A percentile compares a stretch with the other conserved stretches of the same genome.
Conservation (phyloP, 768 basidiomycete species). For the Sistotremastrum suecicum region DNA sequence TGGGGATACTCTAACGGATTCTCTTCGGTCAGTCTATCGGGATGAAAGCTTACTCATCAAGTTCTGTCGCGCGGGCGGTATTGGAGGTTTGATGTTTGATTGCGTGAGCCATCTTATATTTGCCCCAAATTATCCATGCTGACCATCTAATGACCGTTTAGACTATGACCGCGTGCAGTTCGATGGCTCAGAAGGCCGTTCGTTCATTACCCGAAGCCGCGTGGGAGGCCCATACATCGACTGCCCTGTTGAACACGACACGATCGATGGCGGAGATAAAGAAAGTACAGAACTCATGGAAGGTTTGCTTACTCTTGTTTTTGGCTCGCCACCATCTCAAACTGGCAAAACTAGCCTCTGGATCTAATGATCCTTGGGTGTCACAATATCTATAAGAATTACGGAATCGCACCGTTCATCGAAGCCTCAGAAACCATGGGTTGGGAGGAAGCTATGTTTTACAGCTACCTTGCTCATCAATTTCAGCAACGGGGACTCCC, state of each 20-base stretch:
- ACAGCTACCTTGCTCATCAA: neutral
- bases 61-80: slow-evolving; percentile 15
- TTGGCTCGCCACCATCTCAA: too few relatives aligned
- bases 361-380: slow-evolving; percentile 10
- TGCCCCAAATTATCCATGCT: neutral
- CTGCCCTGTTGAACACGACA: slow-evolving; percentile 12
- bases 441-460: slow-evolving; percentile 12
- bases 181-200: slow-evolving; percentile 8
- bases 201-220: slow-evolving; percentile 11
- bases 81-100: slow-evolving; percentile 14
- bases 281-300: slow-evolving; percentile 4
- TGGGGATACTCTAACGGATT: slow-evolving; percentile 15
- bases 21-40: slow-evolving; percentile 16
- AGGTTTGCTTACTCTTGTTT: neutral
- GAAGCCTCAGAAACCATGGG: too few relatives aligned
- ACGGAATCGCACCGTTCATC: slow-evolving; percentile 14
- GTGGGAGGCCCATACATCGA: slow-evolving; percentile 14
- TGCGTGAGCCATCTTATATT: slow-evolving; percentile 9
- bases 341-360: slow-evolving; percentile 6
- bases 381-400: slow-evolving; percentile 14
- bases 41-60: slow-evolving; percentile 7
- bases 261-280: slow-evolving; percentile 8
- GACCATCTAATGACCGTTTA: neutral
- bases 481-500: slow-evolving; percentile 14
- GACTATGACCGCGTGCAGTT: slow-evolving; percentile 10